Evolutionary conservation across 768 basidiomycete species (phyloP), one percentile per base, ranked within the genome.

Genomic region (Omphalotus guepiniiformis): DNA sequence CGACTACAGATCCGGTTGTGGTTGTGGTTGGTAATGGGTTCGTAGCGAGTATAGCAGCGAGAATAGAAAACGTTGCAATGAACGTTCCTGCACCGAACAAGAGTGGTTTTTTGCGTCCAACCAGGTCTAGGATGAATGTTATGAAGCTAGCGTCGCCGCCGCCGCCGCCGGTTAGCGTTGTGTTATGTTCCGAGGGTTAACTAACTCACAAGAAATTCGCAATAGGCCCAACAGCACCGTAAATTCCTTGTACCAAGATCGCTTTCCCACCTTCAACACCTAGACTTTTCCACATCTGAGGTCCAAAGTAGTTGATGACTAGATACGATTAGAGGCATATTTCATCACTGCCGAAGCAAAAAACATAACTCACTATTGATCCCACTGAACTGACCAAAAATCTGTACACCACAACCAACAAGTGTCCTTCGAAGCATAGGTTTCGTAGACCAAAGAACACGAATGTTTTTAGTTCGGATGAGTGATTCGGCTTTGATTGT

Each of bases 331-430:
- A n/a, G n/a, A n/a, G n/a, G n/a, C n/a, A n/a, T 8, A 34, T 25
- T 3, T 35, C 9, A 18, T 9, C 16, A 6, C 12, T 21, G 3
- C n/a, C 16, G 18, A 16, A 25, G 9, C 21, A 32, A 19, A 25
- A 6, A 29, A 41, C 39, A 27, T 42, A n/a, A n/a, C 68, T 21
- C 50, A 76, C 77, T 76, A 56, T 81, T 82, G 55, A 82, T 81
- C 8, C 82, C 81, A 6, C 81, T 80, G 55, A 82, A 80, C 51
- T 83, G 82, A n/a, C 75, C 74, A 56, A 81, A 81, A 2, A 78
- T 71, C 53, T 83, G 81, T 4, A 82, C 80, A 40, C 74, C 76
- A 41, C 70, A 63, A 9, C 80, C 78, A 27, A 82, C 76, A 42
- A 81, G 62, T 6, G 79, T 79, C 32, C 82, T 66, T 39, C 69